Evolutionary conservation across 345 rosid genomes (phyloP).

Genomic region (Lepidium aucheri): DNA sequence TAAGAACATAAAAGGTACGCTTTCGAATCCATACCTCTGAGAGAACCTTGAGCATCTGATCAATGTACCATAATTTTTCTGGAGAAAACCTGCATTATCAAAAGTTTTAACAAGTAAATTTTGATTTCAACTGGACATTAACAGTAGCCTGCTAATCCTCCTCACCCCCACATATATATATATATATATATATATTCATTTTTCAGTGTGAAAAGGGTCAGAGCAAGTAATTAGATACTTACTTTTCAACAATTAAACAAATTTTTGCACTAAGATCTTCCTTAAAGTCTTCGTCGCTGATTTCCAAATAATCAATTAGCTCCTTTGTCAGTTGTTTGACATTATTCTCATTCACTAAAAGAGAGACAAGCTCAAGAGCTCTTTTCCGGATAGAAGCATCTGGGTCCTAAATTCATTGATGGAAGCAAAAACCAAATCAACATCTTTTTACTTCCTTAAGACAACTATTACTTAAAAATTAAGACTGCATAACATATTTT

Average conservation of each 20-base stretch:
- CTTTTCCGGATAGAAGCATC: slow-evolving; percentile 98
- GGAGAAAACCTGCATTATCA: slow-evolving; percentile 75
- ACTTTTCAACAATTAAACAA: slow-evolving; percentile 96
- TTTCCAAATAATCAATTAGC: slow-evolving; percentile 91
- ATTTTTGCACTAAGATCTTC: slow-evolving; percentile 98
- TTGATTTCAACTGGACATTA: not conserved
- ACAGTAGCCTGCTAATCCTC: not conserved
- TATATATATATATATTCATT: not conserved
- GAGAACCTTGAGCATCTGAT: slow-evolving; percentile 99
- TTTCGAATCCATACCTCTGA: slow-evolving; percentile 59
- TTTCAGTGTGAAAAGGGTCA: not conserved
- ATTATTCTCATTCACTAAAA: slow-evolving; percentile 83
- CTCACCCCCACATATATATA: slow-evolving; percentile 9
- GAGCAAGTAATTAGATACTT: slow-evolving; percentile 29
- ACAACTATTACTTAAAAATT: not conserved
- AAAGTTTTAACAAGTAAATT: slow-evolving; percentile 20
- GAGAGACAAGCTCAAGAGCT: slow-evolving; percentile 85
- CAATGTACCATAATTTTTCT: slow-evolving; percentile 94
- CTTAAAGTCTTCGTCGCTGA: slow-evolving; percentile 92
- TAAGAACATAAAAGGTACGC: slow-evolving; percentile 9
- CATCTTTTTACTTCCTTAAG: not conserved
- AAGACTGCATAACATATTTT: not conserved
- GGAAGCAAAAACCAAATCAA: slow-evolving; percentile 29
- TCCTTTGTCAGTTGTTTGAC: slow-evolving; percentile 88
- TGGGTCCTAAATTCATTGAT: slow-evolving; percentile 55